Evolutionary conservation across 1,284 basidiomycete species (phyloP).

Genomic region (Ustilago loliicola): DNA sequence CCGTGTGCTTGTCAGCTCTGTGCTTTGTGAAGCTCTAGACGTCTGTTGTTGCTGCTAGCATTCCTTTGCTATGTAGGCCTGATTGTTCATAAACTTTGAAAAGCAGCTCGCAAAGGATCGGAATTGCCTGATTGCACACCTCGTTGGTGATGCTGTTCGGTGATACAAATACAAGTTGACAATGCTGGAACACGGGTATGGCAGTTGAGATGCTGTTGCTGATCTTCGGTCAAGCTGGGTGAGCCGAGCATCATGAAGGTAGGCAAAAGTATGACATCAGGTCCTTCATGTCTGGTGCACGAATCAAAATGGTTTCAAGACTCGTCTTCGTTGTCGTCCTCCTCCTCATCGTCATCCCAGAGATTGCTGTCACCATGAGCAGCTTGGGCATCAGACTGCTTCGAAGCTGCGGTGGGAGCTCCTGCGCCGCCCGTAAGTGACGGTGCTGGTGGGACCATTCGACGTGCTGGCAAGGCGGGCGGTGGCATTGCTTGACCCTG

Average conservation of each 20-base stretch:
- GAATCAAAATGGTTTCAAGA: neutral
- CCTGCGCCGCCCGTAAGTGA: neutral
- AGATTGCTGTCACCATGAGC: constrained; percentile 47
- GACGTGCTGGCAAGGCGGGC: constrained; percentile 38
- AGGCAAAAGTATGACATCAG: neutral
- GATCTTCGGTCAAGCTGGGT: neutral
- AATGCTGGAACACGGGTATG: neutral
- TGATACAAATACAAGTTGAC: neutral
- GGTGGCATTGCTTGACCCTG: constrained; percentile 39
- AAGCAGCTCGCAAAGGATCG: too few relatives aligned
- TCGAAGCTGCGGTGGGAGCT: neutral
- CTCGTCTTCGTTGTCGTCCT: constrained; percentile 9
- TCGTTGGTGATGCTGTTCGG: neutral
- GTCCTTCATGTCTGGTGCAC: neutral
- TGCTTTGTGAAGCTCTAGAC: too few relatives aligned
- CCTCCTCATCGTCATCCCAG: constrained; percentile 51
- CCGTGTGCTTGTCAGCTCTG: too few relatives aligned
- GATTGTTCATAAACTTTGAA: too few relatives aligned
- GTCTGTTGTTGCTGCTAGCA: too few relatives aligned
- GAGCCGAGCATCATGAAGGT: neutral
- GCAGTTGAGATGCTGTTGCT: neutral
- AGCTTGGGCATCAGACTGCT: neutral
- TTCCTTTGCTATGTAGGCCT: too few relatives aligned
- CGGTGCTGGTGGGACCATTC: constrained; percentile 13
- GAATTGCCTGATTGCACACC: too few relatives aligned